phyloP scores from a whole-genome alignment of 345 rosid species.

The Rubroshorea leprosula region DNA sequence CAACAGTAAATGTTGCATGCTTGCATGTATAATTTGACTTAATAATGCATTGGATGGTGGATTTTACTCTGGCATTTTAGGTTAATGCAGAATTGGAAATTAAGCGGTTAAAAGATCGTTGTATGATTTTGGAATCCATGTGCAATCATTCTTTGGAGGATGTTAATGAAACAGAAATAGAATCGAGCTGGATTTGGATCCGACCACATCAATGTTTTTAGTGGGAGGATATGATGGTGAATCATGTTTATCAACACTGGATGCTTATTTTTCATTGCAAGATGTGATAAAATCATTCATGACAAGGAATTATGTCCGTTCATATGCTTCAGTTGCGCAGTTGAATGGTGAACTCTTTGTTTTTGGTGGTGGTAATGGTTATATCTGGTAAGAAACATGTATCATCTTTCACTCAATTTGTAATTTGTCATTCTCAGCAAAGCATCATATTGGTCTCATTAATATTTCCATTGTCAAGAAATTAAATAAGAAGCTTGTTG shows the following conservation, averaged over 20 bases:
- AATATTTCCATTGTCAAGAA: neutral
- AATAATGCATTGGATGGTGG: neutral
- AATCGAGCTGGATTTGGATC: constrained; percentile 37
- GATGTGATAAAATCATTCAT: constrained; percentile 43
- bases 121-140: constrained; percentile 36
- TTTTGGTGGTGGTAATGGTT: constrained; percentile 62
- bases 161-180: constrained; percentile 19
- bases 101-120: constrained; percentile 36
- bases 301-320: constrained; percentile 50
- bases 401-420: constrained; percentile 15
- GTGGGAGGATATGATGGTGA: constrained; percentile 61
- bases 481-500: neutral
- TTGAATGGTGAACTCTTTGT: constrained; percentile 48
- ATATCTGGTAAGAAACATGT: constrained; percentile 61
- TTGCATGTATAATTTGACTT: neutral
- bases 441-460: too few relatives aligned
- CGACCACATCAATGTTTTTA: constrained; percentile 46
- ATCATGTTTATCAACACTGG: constrained; percentile 45
- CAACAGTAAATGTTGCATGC: constrained; percentile 1
- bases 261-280: constrained; percentile 48
- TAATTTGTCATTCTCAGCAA: neutral
- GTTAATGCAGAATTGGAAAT: constrained; percentile 54
- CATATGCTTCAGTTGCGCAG: constrained; percentile 58
- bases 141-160: constrained; percentile 20
- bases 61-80: constrained; percentile 29